Evolutionary conservation across 108 stramenopile genomes (phyloP).

Genomic region (Nannochloropsis salina): DNA sequence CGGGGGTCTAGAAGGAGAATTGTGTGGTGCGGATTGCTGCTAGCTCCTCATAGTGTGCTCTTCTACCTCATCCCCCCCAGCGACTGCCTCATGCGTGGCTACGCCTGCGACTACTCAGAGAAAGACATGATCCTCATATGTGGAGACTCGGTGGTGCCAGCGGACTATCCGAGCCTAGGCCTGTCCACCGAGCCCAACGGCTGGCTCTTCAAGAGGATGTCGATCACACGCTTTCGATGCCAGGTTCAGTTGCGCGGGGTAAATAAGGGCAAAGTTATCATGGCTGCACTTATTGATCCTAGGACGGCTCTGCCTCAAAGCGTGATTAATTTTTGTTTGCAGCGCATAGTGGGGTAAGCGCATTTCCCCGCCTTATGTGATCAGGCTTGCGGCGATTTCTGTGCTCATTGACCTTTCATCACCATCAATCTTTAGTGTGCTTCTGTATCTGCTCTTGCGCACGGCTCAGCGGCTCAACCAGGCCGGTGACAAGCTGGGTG

Average conservation of each 20-base stretch:
- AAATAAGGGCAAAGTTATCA: neutral
- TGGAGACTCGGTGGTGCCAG: neutral
- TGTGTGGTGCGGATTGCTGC: too few relatives aligned
- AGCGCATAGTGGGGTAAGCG: neutral
- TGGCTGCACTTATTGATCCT: slow-evolving; percentile 1
- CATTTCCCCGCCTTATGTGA: neutral
- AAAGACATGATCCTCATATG: slow-evolving; percentile 10
- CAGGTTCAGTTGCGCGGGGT: slow-evolving; percentile 16
- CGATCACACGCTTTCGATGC: slow-evolving; percentile 10
- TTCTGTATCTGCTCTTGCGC: neutral
- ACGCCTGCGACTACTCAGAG: neutral
- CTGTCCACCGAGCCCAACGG: neutral
- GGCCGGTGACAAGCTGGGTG: neutral
- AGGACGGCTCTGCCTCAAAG: slow-evolving; percentile 14
- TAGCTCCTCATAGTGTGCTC: neutral
- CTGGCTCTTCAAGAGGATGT: neutral
- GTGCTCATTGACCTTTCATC: neutral
- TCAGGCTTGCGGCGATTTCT: neutral
- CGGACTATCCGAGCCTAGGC: neutral
- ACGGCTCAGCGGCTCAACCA: neutral
- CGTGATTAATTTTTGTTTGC: slow-evolving; percentile 10
- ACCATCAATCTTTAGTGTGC: neutral
- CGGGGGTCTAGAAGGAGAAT: too few relatives aligned
- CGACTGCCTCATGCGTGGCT: neutral
- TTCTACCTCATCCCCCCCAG: neutral